Percentiles rank a stretch among this genome's conserved stretches.
Conservation (phyloP, 208 protist species). For the Trypanosoma rangeli region DNA sequence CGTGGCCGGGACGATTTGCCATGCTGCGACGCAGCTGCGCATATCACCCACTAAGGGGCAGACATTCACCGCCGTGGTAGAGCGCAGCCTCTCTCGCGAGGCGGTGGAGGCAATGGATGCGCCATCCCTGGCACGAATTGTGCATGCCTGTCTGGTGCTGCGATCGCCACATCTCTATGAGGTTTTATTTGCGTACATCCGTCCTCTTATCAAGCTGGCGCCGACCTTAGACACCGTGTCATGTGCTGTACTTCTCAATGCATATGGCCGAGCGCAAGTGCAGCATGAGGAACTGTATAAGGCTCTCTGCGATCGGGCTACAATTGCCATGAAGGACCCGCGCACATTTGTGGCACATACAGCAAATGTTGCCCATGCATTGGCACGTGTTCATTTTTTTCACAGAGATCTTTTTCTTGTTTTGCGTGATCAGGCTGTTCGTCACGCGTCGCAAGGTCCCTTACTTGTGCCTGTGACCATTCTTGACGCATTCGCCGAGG, state of each 20-base stretch:
- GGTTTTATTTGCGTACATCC: conserved; percentile 80
- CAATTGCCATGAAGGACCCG: conserved; percentile 58
- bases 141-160: conserved; percentile 83
- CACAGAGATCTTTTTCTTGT: conserved; percentile 72
- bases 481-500: conserved; percentile 79
- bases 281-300: conserved; percentile 75
- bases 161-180: conserved; percentile 72
- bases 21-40: conserved; percentile 71
- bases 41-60: conserved; percentile 68
- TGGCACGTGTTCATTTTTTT: conserved; percentile 69
- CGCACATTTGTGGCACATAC: conserved; percentile 74
- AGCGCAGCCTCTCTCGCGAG: conserved; percentile 34
- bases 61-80: conserved; percentile 52
- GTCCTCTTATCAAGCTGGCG: conserved; percentile 38
- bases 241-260: conserved; percentile 84
- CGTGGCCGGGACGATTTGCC: conserved; percentile 59
- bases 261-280: conserved; percentile 84
- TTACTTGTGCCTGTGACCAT: conserved; percentile 76
- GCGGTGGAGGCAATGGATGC: conserved; percentile 61
- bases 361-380: conserved; percentile 83
- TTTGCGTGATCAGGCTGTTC: conserved; percentile 72
- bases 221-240: conserved; percentile 66
- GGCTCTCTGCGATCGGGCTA: conserved; percentile 63
- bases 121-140: conserved; percentile 64
- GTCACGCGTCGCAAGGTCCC: conserved; percentile 39